These are phyloP conservation scores for Sporisorium iseilematis-ciliati DNA, from an alignment of 1,284 basidiomycete species.

Conservation along the genomic window DNA sequence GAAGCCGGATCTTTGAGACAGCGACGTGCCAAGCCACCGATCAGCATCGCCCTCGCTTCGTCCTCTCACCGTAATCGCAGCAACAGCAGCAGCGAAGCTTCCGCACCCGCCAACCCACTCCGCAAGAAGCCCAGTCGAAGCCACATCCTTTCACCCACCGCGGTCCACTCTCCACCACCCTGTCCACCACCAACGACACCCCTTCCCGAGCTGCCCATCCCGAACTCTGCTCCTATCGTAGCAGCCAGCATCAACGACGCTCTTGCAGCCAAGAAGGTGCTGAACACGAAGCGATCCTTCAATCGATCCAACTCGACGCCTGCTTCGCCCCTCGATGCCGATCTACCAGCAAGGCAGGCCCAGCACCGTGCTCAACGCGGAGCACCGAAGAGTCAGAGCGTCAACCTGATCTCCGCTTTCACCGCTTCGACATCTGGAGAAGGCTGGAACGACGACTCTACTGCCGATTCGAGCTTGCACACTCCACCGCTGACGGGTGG, in stretches of 20 bases:
- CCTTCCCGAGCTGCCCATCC: slow-evolving; percentile 22
- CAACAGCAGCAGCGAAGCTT: slow-evolving; percentile 4
- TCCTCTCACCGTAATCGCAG: neutral
- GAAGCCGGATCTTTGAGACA: slow-evolving; percentile 18
- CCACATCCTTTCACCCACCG: slow-evolving; percentile 7
- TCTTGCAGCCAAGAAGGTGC: neutral
- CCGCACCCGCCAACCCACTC: neutral
- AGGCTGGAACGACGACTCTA: neutral
- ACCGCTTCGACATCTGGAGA: neutral
- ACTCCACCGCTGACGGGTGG: slow-evolving; percentile 24
- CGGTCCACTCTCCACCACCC: slow-evolving; percentile 25
- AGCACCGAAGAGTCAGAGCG: slow-evolving; percentile 12
- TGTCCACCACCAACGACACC: slow-evolving; percentile 31
- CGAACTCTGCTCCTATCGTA: slow-evolving; percentile 9
- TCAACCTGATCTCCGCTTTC: neutral
- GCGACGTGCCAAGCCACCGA: slow-evolving; percentile 36
- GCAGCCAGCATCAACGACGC: neutral
- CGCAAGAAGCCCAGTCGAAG: slow-evolving; percentile 5
- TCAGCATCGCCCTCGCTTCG: slow-evolving; percentile 14
- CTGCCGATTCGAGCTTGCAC: slow-evolving; percentile 10
- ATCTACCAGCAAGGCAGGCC: neutral
- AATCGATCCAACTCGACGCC: slow-evolving; percentile 16
- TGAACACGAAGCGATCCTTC: slow-evolving; percentile 13
- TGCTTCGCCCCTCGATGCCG: slow-evolving; percentile 12
- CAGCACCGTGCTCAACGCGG: neutral